Base-by-base conservation (phyloP, 139 green algal genomes). In the Tetraselmis chui region DNA sequence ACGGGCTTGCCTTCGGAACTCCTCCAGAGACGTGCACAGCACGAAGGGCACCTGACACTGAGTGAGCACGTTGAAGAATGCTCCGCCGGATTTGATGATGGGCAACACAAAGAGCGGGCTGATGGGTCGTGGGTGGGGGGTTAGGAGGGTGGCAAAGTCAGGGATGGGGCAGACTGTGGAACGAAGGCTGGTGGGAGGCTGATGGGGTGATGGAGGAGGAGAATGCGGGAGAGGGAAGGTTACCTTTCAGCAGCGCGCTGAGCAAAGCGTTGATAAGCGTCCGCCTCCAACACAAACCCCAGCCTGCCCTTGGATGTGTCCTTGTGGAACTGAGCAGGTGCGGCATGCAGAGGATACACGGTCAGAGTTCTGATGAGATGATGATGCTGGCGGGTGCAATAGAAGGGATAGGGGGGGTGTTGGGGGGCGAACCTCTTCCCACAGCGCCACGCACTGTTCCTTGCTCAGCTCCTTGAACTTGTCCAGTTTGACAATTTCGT, bases 91-190 rank as follows among this genome's bases (percentile, higher is more conserved):
- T 78, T 90, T 90, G 67, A 88, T 86, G 26, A 95, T 78, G 0
- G 92, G 91, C 77, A 95, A 59, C 31, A 94, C 87, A 85, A 95
- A 95, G 77, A 93, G 89, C 76, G 92, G 92, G 76, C 89, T 92
- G 86, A 58, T 75, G 2, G 32, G 18, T 26, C 32, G n/a, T 2
- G 1, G 1, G 32, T 26, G 31, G 27, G 27, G n/a, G n/a, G n/a
- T n/a, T n/a, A n/a, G n/a, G n/a, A n/a, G n/a, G n/a, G n/a, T n/a
- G n/a, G n/a, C n/a, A n/a, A n/a, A n/a, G n/a, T n/a, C n/a, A n/a
- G n/a, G n/a, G n/a, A n/a, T n/a, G n/a, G n/a, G n/a, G n/a, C n/a
- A n/a, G n/a, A n/a, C n/a, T n/a, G n/a, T n/a, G n/a, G n/a, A n/a
- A n/a, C n/a, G n/a, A n/a, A n/a, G n/a, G n/a, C n/a, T n/a, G n/a